These are phyloP conservation scores for Fusarium annulatum DNA, from an alignment of 2,329 filamentous ascomycete genomes.

Conservation along the genomic window DNA sequence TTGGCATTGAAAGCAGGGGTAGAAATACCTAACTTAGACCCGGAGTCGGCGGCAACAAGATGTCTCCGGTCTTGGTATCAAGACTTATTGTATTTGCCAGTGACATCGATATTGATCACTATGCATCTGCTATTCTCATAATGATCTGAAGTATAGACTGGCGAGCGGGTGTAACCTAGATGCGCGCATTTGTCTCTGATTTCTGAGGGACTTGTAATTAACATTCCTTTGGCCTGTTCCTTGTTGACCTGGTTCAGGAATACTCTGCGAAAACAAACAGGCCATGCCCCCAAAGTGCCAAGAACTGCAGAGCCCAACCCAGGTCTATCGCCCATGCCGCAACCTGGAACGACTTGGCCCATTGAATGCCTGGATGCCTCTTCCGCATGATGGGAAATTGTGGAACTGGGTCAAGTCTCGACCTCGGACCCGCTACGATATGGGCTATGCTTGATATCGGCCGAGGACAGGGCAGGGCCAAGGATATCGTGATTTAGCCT, in stretches of 20 bases:
- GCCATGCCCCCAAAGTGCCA: background rate
- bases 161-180: background rate
- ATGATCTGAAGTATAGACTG: background rate
- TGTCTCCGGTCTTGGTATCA: background rate
- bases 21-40: background rate
- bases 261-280: background rate
- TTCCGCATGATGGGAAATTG: conserved; percentile 60
- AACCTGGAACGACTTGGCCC: conserved; percentile 64
- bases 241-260: background rate
- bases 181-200: background rate
- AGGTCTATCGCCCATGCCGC: conserved; percentile 50
- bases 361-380: background rate
- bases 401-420: conserved; percentile 6
- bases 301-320: background rate
- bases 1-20: conserved; percentile 14
- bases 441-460: conserved; percentile 5
- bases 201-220: background rate
- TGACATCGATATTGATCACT: background rate
- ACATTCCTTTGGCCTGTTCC: background rate
- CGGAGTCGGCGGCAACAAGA: background rate
- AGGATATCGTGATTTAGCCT: background rate
- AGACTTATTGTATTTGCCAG: background rate
- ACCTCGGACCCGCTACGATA: conserved; percentile 10
- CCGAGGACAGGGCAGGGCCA: background rate
- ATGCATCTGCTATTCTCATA: background rate